Evolutionary conservation across 2,329 filamentous ascomycete genomes (phyloP).

Genomic region (Fusarium siculi): DNA sequence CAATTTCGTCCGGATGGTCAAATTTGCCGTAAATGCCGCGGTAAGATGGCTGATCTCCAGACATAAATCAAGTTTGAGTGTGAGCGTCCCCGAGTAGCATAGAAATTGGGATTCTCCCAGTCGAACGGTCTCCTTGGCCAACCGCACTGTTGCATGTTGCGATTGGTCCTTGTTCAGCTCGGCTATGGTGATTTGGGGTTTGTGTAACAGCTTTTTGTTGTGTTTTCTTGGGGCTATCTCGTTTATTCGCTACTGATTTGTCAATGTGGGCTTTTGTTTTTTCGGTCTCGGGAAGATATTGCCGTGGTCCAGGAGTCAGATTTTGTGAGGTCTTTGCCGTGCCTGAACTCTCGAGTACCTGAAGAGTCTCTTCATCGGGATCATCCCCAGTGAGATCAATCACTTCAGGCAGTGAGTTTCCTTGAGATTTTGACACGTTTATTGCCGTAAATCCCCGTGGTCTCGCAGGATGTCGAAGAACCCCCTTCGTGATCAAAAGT

Average conservation of each 20-base stretch:
- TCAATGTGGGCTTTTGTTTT: too few species aligned
- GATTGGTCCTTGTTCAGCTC: not conserved
- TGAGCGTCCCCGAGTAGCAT: not conserved
- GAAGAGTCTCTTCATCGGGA: not conserved
- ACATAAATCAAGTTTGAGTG: accelerated
- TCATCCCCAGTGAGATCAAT: not conserved
- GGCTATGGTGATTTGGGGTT: not conserved
- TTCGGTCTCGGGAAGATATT: accelerated
- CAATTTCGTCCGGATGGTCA: too few species aligned
- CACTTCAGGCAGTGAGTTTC: not conserved
- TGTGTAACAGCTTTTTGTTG: not conserved
- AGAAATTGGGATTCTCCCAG: not conserved
- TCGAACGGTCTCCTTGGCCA: not conserved
- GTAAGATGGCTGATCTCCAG: not conserved
- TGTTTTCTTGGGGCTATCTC: accelerated
- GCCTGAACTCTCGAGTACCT: too few species aligned
- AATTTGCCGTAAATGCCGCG: accelerated
- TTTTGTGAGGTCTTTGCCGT: accelerated
- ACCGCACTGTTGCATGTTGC: not conserved
- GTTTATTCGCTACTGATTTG: accelerated
- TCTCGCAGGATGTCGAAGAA: not conserved
- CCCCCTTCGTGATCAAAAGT: not conserved
- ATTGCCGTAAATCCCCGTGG: not conserved
- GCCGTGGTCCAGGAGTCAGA: not conserved
- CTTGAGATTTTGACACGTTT: accelerated